These are phyloP conservation scores for Westerdykella aurantiaca DNA, from an alignment of 2,329 filamentous ascomycete genomes.

Conservation along the genomic window DNA sequence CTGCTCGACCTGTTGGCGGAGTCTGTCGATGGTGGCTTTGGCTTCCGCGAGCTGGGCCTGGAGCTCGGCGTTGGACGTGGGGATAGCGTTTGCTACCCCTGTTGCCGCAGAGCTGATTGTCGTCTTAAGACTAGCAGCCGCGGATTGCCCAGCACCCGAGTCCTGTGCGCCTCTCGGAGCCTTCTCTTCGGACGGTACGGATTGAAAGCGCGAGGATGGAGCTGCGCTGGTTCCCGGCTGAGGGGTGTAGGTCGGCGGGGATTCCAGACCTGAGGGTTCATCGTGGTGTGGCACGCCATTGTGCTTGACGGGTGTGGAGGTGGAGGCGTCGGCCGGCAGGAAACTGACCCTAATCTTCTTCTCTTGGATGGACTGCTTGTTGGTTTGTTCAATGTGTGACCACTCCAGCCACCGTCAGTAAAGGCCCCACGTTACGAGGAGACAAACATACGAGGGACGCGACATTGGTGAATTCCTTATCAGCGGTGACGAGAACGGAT, in stretches of 20 bases:
- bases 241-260: conserved; percentile 47
- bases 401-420: conserved; percentile 51
- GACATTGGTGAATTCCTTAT: conserved; percentile 78
- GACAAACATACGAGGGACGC: conserved; percentile 64
- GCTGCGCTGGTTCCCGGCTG: conserved; percentile 33
- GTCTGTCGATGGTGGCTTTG: conserved; percentile 63
- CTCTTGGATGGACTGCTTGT: conserved; percentile 77
- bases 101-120: conserved; percentile 43
- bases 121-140: conserved; percentile 30
- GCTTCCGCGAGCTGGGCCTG: conserved; percentile 70
- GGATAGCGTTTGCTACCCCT: conserved; percentile 44
- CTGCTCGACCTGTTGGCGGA: conserved; percentile 55
- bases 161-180: conserved; percentile 38
- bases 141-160: conserved; percentile 39
- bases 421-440: conserved; percentile 1
- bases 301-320: conserved; percentile 27
- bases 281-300: conserved; percentile 29
- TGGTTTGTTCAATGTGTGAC: conserved; percentile 63
- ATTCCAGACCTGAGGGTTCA: conserved; percentile 36
- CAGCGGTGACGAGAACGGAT: conserved; percentile 74
- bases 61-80: conserved; percentile 55
- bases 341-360: conserved; percentile 93
- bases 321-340: conserved; percentile 56
- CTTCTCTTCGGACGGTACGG: conserved; percentile 36
- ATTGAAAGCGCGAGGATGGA: conserved; percentile 36